Evolutionary conservation across 768 basidiomycete species (phyloP).

Genomic region (Leucocoprinus leucothites): DNA sequence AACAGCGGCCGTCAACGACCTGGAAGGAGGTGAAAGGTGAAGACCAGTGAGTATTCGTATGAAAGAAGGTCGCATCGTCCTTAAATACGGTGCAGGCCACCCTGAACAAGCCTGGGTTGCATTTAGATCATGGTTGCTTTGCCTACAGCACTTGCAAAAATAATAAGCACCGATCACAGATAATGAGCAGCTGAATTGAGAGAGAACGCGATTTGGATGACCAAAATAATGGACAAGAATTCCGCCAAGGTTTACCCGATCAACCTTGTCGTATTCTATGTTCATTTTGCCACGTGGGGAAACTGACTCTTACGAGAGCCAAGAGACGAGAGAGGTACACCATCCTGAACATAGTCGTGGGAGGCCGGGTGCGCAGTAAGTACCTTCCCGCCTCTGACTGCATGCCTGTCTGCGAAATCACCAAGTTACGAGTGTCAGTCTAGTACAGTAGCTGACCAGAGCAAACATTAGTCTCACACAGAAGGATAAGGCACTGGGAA

Average conservation of each 20-base stretch:
- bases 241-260: not conserved
- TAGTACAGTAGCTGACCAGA: too few species aligned
- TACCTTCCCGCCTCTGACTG: too few species aligned
- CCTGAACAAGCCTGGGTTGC: not conserved
- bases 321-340: too few species aligned
- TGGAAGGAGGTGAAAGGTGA: constrained; percentile 15
- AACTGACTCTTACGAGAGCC: not conserved
- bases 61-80: not conserved
- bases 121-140: constrained; percentile 13
- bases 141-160: constrained; percentile 1
- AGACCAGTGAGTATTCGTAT: not conserved
- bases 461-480: too few species aligned
- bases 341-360: too few species aligned
- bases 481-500: not conserved
- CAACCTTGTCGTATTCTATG: not conserved
- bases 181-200: not conserved
- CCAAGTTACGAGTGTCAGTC: too few species aligned
- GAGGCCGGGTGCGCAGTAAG: too few species aligned
- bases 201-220: constrained; percentile 6
- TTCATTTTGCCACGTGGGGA: not conserved
- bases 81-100: not conserved
- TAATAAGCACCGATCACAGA: not conserved
- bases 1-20: constrained; percentile 43
- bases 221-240: constrained; percentile 10
- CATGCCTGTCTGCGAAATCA: too few species aligned